Evolutionary conservation across 805 yeast genomes (phyloP).

Genomic region (Suhomyces xylopsoci): DNA sequence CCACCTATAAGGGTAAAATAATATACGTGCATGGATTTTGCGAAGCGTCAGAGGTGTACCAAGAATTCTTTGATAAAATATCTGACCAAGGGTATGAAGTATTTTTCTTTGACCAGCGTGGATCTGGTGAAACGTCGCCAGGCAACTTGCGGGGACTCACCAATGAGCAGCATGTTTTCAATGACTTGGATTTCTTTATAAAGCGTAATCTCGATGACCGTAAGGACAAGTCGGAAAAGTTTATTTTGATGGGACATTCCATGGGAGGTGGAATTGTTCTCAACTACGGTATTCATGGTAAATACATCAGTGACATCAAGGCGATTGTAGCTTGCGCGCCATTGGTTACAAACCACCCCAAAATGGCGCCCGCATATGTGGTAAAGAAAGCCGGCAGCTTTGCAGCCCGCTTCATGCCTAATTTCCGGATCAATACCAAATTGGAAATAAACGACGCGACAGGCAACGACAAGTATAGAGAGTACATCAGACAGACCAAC

Average conservation of each 20-base stretch:
- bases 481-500: conserved; percentile 41
- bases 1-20: conserved; percentile 48
- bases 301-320: conserved; percentile 41
- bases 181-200: conserved; percentile 59
- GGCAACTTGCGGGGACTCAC: conserved; percentile 54
- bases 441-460: conserved; percentile 55
- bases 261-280: conserved; percentile 79
- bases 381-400: conserved; percentile 42
- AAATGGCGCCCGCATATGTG: conserved; percentile 51
- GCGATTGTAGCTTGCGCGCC: conserved; percentile 59
- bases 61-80: conserved; percentile 52
- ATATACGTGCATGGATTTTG: conserved; percentile 71
- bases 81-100: conserved; percentile 56
- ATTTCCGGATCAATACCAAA: conserved; percentile 51
- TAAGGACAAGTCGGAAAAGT: conserved; percentile 28
- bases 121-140: conserved; percentile 64
- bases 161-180: conserved; percentile 52
- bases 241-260: conserved; percentile 65
- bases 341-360: conserved; percentile 53
- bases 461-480: conserved; percentile 42
- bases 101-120: conserved; percentile 72
- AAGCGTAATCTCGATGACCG: conserved; percentile 39
- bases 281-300: conserved; percentile 60
- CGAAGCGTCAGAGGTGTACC: conserved; percentile 52
- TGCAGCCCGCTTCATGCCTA: conserved; percentile 41